A percentile compares a stretch with the other conserved stretches of the same genome.
Conservation (phyloP, 2,329 filamentous ascomycete genomes). For the Phyllosticta citriasiana region DNA sequence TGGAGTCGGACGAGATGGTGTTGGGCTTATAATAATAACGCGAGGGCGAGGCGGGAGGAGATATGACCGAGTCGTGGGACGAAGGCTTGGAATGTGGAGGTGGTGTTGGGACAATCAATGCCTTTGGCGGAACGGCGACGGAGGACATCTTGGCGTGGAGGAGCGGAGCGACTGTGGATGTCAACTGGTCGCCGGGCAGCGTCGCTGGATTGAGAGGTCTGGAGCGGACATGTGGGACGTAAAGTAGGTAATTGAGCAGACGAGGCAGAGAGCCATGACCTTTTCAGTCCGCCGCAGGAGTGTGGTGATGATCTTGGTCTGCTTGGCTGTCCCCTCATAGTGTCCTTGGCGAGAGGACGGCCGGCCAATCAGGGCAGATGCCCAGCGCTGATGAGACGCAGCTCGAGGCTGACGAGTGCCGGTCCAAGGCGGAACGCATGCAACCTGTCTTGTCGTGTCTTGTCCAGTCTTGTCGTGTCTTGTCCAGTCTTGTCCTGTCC, state of each 20-base stretch:
- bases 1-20: slow-evolving; percentile 23
- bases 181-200: neutral
- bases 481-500: no score
- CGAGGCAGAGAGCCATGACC: neutral
- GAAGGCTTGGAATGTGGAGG: slow-evolving; percentile 15
- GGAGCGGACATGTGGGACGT: slow-evolving; percentile 1
- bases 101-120: slow-evolving; percentile 12
- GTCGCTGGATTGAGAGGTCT: neutral
- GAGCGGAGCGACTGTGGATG: slow-evolving; percentile 7
- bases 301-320: slow-evolving; percentile 8
- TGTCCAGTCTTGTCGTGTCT: no score
- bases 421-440: slow-evolving; percentile 8
- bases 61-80: slow-evolving; percentile 28
- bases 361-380: neutral
- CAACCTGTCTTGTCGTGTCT: neutral
- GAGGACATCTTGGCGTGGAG: slow-evolving; percentile 3
- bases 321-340: slow-evolving; percentile 5
- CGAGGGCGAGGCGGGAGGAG: slow-evolving; percentile 24
- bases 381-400: slow-evolving; percentile 9
- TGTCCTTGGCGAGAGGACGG: neutral
- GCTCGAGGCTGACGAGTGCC: neutral
- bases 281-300: neutral
- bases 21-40: slow-evolving; percentile 24
- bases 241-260: neutral
- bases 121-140: slow-evolving; percentile 11